These are phyloP conservation scores for Aspergillus thermomutatus DNA, from an alignment of 2,329 filamentous ascomycete species.

Conservation along the genomic window DNA sequence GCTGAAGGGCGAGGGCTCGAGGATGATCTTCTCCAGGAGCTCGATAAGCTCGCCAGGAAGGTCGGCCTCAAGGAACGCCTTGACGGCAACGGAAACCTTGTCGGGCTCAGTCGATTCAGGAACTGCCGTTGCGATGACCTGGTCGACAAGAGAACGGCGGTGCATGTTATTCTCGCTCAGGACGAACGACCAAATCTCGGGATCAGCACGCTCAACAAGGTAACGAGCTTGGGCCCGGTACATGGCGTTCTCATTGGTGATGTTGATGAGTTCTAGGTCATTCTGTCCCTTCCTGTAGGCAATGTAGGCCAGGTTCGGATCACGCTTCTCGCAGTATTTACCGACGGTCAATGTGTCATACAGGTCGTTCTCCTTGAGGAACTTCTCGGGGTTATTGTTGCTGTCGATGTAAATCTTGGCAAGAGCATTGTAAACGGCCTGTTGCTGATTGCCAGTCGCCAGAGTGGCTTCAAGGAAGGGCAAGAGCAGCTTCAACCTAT, in stretches of 20 bases:
- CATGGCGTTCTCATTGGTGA: conserved; percentile 99
- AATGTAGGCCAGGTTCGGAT: conserved; percentile 92
- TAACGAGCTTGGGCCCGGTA: conserved; percentile 97
- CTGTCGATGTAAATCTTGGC: conserved; percentile 99
- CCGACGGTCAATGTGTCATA: conserved; percentile 91
- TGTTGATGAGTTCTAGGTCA: conserved; percentile 91
- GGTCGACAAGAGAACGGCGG: conserved; percentile 87
- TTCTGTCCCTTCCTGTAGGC: conserved; percentile 96
- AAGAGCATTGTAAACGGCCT: conserved; percentile 93
- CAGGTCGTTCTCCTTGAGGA: conserved; percentile 94
- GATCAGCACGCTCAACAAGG: conserved; percentile 82
- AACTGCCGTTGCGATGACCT: conserved; percentile 93
- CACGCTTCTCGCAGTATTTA: conserved; percentile 98
- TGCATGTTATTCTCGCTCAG: conserved; percentile 95
- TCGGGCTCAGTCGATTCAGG: conserved; percentile 89
- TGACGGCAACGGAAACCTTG: conserved; percentile 91
- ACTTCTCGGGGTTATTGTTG: conserved; percentile 97
- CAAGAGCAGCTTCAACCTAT: conserved; percentile 89
- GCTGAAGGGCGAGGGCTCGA: conserved; percentile 98
- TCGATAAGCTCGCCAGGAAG: conserved; percentile 93
- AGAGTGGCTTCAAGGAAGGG: conserved; percentile 95
- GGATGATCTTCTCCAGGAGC: conserved; percentile 95
- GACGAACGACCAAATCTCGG: conserved; percentile 91
- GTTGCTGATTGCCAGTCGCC: conserved; percentile 86
- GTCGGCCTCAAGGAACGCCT: conserved; percentile 87